phyloP scores from a whole-genome alignment of 495 filamentous ascomycete species.

The Platismatia glauca region DNA sequence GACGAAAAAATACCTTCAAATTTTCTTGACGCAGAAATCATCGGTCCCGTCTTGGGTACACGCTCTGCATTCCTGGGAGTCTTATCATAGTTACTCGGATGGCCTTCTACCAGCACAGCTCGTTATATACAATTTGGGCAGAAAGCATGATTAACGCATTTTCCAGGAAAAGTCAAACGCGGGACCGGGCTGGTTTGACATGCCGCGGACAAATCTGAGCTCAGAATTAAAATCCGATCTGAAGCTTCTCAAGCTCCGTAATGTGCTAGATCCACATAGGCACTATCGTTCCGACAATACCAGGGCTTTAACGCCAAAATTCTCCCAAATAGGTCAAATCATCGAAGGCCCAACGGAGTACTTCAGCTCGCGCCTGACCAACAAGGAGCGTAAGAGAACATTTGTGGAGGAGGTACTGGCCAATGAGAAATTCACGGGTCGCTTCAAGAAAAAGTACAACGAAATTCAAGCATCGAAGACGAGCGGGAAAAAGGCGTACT shows the following conservation, averaged over 20 bases:
- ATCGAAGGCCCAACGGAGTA: slow-evolving; percentile 86
- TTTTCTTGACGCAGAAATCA: slow-evolving; percentile 54
- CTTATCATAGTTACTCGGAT: slow-evolving; percentile 96
- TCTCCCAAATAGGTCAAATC: slow-evolving; percentile 80
- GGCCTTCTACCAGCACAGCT: slow-evolving; percentile 4
- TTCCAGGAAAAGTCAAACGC: slow-evolving; percentile 49
- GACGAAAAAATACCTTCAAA: slow-evolving; percentile 57
- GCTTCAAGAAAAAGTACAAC: slow-evolving; percentile 62
- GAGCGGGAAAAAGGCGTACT: slow-evolving; percentile 65
- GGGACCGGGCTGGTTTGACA: slow-evolving; percentile 67
- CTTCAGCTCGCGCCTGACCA: slow-evolving; percentile 64
- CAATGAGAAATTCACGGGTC: slow-evolving; percentile 46
- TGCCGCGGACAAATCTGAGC: slow-evolving; percentile 75
- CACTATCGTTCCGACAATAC: slow-evolving; percentile 81
- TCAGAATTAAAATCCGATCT: slow-evolving; percentile 79
- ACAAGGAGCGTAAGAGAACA: slow-evolving; percentile 80
- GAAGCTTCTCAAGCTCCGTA: slow-evolving; percentile 78
- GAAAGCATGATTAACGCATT: slow-evolving; percentile 14
- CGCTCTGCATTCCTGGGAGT: slow-evolving; percentile 67
- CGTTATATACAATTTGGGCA: slow-evolving; percentile 5
- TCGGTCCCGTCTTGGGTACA: slow-evolving; percentile 67
- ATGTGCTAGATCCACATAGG: slow-evolving; percentile 78
- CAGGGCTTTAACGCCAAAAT: slow-evolving; percentile 61
- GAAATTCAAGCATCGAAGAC: slow-evolving; percentile 58
- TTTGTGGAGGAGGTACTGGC: slow-evolving; percentile 84